Base-by-base conservation (phyloP, 768 basidiomycete species). In the Boletus fagicola region DNA sequence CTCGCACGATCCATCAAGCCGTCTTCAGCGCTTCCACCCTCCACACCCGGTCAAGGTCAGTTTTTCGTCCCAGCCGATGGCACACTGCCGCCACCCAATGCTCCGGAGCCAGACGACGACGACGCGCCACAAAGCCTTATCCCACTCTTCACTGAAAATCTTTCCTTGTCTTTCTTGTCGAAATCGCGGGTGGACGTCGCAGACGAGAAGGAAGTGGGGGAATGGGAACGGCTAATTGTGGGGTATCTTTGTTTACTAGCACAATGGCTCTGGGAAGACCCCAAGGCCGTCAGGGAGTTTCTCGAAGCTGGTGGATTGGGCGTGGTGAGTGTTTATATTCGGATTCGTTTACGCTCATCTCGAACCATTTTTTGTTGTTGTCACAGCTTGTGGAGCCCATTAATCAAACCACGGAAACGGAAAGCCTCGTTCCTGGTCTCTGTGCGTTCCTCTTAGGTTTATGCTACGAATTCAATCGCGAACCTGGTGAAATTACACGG, bases 201-300 rank as follows among this genome's bases (percentile, higher is more conserved):
- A 12, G 78, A 87, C 62, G 84, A 84, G 39, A 78, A 79, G 45
- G 92, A 95, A 64, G 80, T 83, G 15, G 77, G 88, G 49, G 95
- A 97, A 65, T 98, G 94, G 93, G 93, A 94, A 60, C 80, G 93
- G 57, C 76, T 96, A 47, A 86, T 94, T 65, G 85, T 92, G 9
- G 90, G 87, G 0, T 96, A 98, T 67, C 77, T 98, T 36, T 83
- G 84, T 48, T 71, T 97, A 53, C 78, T 99, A 33, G 80, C 84
- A 5, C 92, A 94, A 60, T 99, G 97, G 97, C 77, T 97, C 8
- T 99, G 95, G 95, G 96, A 98, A 65, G 95, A 97, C 65, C 86
- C 94, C 0, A 82, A 79, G 51, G 87, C 90, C 0, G 93, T 97
- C 51, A 80, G 86, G 59, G 94, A 92, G 68, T 96, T 98, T 67